Evolutionary conservation across 2,329 filamentous ascomycete genomes (phyloP), one percentile per base, ranked within the genome.

Genomic region (Venturia effusa): DNA sequence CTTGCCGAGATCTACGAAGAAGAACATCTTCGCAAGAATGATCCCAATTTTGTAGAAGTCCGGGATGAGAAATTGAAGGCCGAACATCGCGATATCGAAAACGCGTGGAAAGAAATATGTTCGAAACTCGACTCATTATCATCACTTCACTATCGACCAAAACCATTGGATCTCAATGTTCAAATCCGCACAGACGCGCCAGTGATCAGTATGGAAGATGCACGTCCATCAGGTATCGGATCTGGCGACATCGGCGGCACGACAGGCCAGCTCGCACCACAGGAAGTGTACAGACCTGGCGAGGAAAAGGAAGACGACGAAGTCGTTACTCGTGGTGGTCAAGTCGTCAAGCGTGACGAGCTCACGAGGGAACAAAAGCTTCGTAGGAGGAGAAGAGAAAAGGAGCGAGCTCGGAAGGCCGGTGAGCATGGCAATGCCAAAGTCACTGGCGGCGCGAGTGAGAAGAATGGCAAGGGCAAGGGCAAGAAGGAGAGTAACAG

Each of bases 91-190:
- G 92, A 96, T 72, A 88, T 97, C 63, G 86, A 88, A 70, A 81
- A 80, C 37, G 79, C 97, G 70, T 99, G 94, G 92, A 88, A 85
- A 69, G 88, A 89, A 41, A 82, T 97, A 62, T 87, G 84, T 71
- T 84, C 83, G 57, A 89, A 90, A 67, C 85, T 99, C 64, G 94
- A 99, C 75, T 85, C 90, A 32, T 85, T 99, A 67, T 92, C 87
- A 75, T 96, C 89, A 74, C 96, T 91, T 87, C 89, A 97, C 77
- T 97, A 96, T 83, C 92, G 90, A 75, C 94, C 94, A 63, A 95
- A 92, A 78, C 87, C 90, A 13, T 83, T 88, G 1, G 88, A 88
- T 61, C 85, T 90, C n/a, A 84, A 85, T 57, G 84, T 99, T 67
- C 92, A 90, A 54, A 89, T 97, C 64, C 88, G 97, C 40, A 84